Conservation (phyloP, 2,329 filamentous ascomycete species). For the Trichophyton verrucosum region DNA sequence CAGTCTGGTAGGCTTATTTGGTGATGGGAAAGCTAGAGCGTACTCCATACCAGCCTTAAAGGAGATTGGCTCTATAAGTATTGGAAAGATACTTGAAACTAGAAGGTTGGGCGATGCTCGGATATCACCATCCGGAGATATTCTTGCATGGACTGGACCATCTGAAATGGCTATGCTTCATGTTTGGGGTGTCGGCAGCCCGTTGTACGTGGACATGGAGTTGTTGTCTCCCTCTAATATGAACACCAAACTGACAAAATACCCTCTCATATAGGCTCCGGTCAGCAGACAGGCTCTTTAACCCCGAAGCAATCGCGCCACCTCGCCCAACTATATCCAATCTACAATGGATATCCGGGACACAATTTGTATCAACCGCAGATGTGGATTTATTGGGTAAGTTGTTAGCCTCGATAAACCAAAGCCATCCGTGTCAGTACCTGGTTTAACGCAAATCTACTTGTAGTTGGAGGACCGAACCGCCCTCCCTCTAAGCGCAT, state of each 20-base stretch:
- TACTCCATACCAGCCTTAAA: slow-evolving; percentile 81
- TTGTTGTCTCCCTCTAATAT: not conserved
- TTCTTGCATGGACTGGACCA: slow-evolving; percentile 80
- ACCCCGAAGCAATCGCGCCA: slow-evolving; percentile 60
- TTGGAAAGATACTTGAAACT: slow-evolving; percentile 58
- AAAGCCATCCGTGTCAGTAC: not conserved
- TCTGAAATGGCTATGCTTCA: slow-evolving; percentile 74
- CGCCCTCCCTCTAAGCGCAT: slow-evolving; percentile 81
- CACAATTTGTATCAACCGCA: slow-evolving; percentile 72
- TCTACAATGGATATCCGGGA: slow-evolving; percentile 91
- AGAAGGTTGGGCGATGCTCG: slow-evolving; percentile 56
- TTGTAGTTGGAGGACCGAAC: slow-evolving; percentile 63
- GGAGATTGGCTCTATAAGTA: slow-evolving; percentile 58
- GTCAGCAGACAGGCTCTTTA: slow-evolving; percentile 61
- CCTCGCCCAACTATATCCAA: slow-evolving; percentile 87
- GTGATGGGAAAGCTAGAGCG: slow-evolving; percentile 64
- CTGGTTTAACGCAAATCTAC: not conserved
- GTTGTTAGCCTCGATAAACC: slow-evolving; percentile 11
- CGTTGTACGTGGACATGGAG: slow-evolving; percentile 38
- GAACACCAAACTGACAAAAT: not conserved
- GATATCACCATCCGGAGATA: slow-evolving; percentile 65
- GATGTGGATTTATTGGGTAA: slow-evolving; percentile 74
- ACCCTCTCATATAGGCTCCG: slow-evolving; percentile 26
- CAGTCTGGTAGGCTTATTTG: slow-evolving; percentile 72
- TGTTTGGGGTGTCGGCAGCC: slow-evolving; percentile 64